A percentile compares a stretch with the other conserved stretches of the same genome.
These are phyloP conservation scores for Xerophyta viscosa DNA, from an alignment of 106 monocot genomes.

Conservation along the genomic window DNA sequence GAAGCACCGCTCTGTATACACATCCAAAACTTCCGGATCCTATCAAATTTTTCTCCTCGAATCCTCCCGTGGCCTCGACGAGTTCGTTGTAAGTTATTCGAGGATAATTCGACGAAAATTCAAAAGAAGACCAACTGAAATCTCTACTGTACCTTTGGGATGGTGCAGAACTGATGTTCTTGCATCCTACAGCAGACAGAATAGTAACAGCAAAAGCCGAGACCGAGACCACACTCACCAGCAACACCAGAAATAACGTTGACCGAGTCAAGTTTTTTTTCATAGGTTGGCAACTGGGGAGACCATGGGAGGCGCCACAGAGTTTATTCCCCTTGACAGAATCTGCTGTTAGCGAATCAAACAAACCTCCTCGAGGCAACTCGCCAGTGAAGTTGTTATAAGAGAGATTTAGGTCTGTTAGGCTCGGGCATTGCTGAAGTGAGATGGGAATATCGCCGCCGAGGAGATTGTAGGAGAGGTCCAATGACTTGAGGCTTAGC, in stretches of 20 bases:
- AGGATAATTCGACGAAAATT: conserved; percentile 16
- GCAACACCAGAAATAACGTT: conserved; percentile 5
- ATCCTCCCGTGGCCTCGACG: conserved; percentile 24
- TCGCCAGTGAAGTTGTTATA: conserved; percentile 32
- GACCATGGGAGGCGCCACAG: conserved; percentile 16
- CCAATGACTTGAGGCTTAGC: conserved; percentile 18
- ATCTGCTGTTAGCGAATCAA: conserved; percentile 7
- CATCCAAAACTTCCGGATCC: conserved; percentile 23
- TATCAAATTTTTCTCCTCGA: conserved; percentile 18
- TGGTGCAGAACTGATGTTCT: conserved; percentile 1
- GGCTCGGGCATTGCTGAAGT: conserved; percentile 16
- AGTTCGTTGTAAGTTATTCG: conserved; percentile 38
- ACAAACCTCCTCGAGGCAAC: conserved; percentile 21
- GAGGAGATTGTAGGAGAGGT: conserved; percentile 32
- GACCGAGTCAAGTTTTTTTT: conserved; percentile 20
- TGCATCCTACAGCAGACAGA: conserved; percentile 12
- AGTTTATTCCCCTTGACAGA: conserved; percentile 22
- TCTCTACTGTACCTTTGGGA: not conserved
- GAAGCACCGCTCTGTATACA: conserved; percentile 20
- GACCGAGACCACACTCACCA: conserved; percentile 5
- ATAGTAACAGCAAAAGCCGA: conserved; percentile 22
- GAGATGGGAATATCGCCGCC: conserved; percentile 22
- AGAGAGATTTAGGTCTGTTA: conserved; percentile 18
- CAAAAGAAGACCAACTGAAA: not conserved
- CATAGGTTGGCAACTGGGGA: conserved; percentile 13